Base-by-base conservation (phyloP, 2,329 filamentous ascomycete species). In the Claviceps sp. region DNA sequence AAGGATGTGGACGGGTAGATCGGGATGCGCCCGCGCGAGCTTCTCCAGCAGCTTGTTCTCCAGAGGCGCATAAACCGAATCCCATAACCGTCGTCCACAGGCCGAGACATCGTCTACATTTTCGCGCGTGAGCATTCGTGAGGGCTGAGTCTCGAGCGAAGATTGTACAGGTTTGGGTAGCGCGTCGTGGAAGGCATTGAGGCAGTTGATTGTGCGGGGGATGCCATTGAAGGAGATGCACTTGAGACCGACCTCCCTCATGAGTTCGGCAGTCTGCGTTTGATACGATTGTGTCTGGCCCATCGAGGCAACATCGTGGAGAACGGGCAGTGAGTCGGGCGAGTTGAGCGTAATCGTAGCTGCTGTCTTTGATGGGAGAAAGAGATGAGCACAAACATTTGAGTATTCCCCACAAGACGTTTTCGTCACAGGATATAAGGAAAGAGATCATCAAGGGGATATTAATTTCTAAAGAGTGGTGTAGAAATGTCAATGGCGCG, bases 271-370 rank as follows among this genome's bases (percentile, higher is more conserved):
- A 38, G 77, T 73, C 26, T 73, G 69, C 2, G 77, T 69, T 5
- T 57, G 50, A 56, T 46, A 26, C 30, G 11, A 16, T 54, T 53
- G 45, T 52, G 50, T 52, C 56, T 55, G 47, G 55, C 60, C 51
- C 6, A 59, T 50, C 4, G 67, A 60, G 11, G 76, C 75, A 37
- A 78, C 66, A 52, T 74, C 62, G 68, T 81, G 82, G 13, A 90
- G 76, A 22, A 76, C 68, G 4, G 78, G 69, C 57, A 91, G 78
- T 3, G 86, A 85, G 53, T 86, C 84, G 24, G 87, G 87, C 1
- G 87, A 89, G 71, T 94, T 93, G 73, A 93, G 81, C 1, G 88
- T 93, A 70, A 91, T 87, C 1, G 87, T 89, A 17, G 87, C 83
- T 37, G 87, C 88, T 1, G 87, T 85, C 82, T 88, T 13, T 4